Evolutionary conservation across 2,329 filamentous ascomycete species (phyloP).

Genomic region (Neophaeococcomyces aloes): DNA sequence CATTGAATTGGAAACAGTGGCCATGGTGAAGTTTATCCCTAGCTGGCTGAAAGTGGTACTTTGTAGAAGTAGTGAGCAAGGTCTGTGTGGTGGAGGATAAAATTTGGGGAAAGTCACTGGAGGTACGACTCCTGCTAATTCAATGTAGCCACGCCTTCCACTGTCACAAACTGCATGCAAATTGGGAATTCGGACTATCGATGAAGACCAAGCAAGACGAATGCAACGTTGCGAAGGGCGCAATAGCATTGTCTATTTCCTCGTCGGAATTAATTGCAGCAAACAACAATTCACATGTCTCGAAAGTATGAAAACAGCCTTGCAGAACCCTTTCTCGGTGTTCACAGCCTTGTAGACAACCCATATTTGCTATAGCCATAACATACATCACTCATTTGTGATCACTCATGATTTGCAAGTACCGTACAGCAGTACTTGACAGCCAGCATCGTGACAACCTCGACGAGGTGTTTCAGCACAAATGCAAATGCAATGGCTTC

Average conservation of each 20-base stretch:
- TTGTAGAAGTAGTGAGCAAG: neutral
- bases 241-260: constrained; percentile 2
- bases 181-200: neutral
- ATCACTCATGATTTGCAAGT: no score
- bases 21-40: constrained; percentile 9
- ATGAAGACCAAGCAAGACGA: neutral
- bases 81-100: constrained; percentile 2
- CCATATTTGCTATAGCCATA: no score
- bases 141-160: no score
- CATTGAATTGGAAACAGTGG: constrained; percentile 27
- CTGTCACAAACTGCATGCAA: no score
- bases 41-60: neutral
- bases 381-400: no score
- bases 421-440: no score
- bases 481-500: neutral
- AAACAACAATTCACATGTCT: neutral
- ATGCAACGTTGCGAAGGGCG: neutral
- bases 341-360: no score
- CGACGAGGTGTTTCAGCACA: neutral
- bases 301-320: neutral
- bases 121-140: no score
- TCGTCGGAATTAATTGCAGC: neutral
- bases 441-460: no score
- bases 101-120: constrained; percentile 4
- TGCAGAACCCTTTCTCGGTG: no score